Evolutionary conservation across 2,329 filamentous ascomycete genomes (phyloP), one percentile per base, ranked within the genome.

Genomic region (Monosporascus sp.): DNA sequence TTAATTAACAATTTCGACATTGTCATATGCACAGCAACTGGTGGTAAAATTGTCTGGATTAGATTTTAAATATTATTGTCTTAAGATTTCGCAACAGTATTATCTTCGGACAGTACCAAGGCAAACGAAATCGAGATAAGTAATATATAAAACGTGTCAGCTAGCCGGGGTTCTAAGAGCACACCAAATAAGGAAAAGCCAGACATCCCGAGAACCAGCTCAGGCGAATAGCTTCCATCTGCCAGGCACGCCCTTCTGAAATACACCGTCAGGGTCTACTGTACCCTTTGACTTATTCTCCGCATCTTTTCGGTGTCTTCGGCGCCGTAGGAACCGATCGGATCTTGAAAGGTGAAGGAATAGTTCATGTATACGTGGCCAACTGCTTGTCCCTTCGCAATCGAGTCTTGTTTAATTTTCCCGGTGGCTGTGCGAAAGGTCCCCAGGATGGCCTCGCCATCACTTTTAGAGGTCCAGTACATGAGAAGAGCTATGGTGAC

Each of bases 221-320:
- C 43, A 45, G 31, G 24, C 15, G 14, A 49, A 50, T 37, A 52
- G 50, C 56, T 63, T 64, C 39, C 50, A 64, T 6, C 58, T 60
- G 6, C 60, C 60, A 1, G 59, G 59, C 5, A 62, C 56, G 4
- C 51, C 55, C 5, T 52, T 56, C 31, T 64, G 62, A 47, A 68
- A 68, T 3, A 67, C 37, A 15, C 61, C 63, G 1, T 54, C 46
- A 1, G 62, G 65, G 37, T 68, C 65, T 41, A 59, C n/a, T n/a
- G n/a, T n/a, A n/a, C 65, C 37, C 58, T 59, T 41, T 52, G 50
- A 50, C 62, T 64, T 4, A 57, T 58, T 2, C 50, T 27, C 41
- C 56, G 55, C 11, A 66, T 54, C 1, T 37, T 24, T 2, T 38
- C 41, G 18, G 55, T 55, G 43, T 54, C 60, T 5, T 52, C 51